Evolutionary conservation across 2,329 filamentous ascomycete genomes (phyloP), one percentile per base, ranked within the genome.

Genomic region (Curvularia sp.): DNA sequence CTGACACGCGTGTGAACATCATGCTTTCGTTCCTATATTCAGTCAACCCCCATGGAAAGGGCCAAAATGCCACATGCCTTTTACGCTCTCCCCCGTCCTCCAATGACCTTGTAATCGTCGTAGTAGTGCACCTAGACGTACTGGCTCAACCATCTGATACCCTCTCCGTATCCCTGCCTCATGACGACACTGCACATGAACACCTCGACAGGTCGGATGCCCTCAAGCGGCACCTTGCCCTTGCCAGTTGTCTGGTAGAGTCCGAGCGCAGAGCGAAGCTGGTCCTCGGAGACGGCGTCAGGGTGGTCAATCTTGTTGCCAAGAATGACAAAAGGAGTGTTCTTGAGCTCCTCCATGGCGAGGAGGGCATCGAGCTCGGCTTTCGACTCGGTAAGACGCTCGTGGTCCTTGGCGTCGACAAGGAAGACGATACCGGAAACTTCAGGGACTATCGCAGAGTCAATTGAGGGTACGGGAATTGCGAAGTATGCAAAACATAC

Each of bases 301-400:
- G 93, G 93, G 83, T 98, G 93, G 80, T 99, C 95, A 79, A 99
- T 99, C 88, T 99, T 99, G 88, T 99, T 99, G 71, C 95, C 95
- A 64, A 99, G 87, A 70, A 99, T 88, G 62, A 98, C 87, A 79
- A 98, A 98, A 54, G 95, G 95, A 8, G 97, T 95, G 85, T 96
- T 97, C 77, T 88, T 84, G 39, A 99, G 87, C 77, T 98, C 94
- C 82, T 99, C 95, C 94, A 99, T 97, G 63, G 91, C 88, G 68
- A 99, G 86, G 52, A 98, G 90, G 8, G 78, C 93, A 76, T 99
- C 95, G 63, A 99, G 90, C 84, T 99, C 95, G 72, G 91, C 94
- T 84, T 98, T 98, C 75, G 93, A 91, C 84, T 99, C 95, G 72
- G 85, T 79, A 78, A 99, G 91, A 69, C 95, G 92, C 83, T 98